Base-by-base conservation (phyloP, 2,329 filamentous ascomycete genomes). In the Coniella vitis region DNA sequence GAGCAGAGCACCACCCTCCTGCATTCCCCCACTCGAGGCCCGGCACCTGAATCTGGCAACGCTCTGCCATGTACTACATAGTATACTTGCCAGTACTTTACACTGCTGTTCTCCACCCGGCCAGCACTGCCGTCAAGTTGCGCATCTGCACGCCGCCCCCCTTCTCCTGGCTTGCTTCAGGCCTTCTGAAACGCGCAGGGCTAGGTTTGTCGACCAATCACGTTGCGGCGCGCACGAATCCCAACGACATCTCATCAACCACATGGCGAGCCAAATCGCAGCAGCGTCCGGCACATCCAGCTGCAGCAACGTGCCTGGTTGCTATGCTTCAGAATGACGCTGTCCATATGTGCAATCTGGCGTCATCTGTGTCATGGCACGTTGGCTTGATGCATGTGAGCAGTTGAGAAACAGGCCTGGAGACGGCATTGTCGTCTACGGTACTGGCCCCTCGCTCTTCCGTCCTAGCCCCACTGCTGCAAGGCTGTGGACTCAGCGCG, bases 101-200 rank as follows among this genome's bases (percentile, higher is more conserved):
- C 31, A 31, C 36, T 47, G 16, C 29, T 17, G 25, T 22, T n/a
- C 31, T 36, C 32, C 37, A 16, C 16, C 29, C 2, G 29, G 40
- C n/a, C 40, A 29, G 40, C 40, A 42, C 32, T 42, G 17, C 4
- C 25, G 7, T 20, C 40, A 16, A 42, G 4, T 42, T 34, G 25
- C 16, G 16, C 25, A 25, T 17, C 40, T 47, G 25, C 25, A 29
- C 25, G 25, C 35, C 25, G 29, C 17, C 32, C 37, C 45, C 40
- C 32, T 39, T 47, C 21, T 32, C 35, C 20, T 38, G 10, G 22
- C 29, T 41, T 53, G 51, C 51, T 44, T 51, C 51, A 51, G 48
- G 20, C 47, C 48, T 51, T 51, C 51, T 53, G 51, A 53, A 53
- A 53, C 51, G 47, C 19, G 10, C 51, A 46, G 43, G 48, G 43